Base-by-base conservation (phyloP, 1,139 yeast genomes). In the Petasospora rhodanensis region DNA sequence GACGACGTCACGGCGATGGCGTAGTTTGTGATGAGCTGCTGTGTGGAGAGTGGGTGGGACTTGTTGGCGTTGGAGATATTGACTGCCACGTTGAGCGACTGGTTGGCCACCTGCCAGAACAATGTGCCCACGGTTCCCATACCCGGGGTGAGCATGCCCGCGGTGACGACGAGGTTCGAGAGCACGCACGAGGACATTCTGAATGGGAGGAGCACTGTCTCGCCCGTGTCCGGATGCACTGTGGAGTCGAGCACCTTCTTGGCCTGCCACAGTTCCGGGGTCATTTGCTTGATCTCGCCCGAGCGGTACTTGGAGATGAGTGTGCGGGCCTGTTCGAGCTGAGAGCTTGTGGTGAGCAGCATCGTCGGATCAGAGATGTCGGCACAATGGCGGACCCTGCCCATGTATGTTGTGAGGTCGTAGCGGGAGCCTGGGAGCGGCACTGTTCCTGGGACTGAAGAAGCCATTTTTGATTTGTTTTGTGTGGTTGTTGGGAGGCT, bases 81-180 rank as follows among this genome's bases (percentile, higher is more conserved):
- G 46, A 91, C 87, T 6, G 98, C 98, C 35, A 91, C 98, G 52
- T 91, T 91, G 46, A 91, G 70, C 22, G 95, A 83, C 63, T 91
- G 99, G 62, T 91, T 91, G 18, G 96, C 95, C 56, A 91, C 77
- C 62, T 91, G 98, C 98, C 98, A 91, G 61, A 91, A 87, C 19
- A 87, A 59, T 0, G 97, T 89, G 18, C 98, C 98, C 0, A 73
- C 77, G 9, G 91, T 79, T 11, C 95, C 94, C 54, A 91, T 60
- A 42, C 84, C 84, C 6, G 98, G 98, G 1, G 96, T 89, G 51
- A 91, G 72, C 98, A 91, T 91, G 47, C 98, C 98, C 4, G 85
- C 89, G 10, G 98, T 91, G 31, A 91, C 97, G 17, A 91, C 91
- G 59, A 91, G 65, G 59, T 91, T 91, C 11, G 96, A 85, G 38